Evolutionary conservation across 2,329 filamentous ascomycete species (phyloP), one percentile per base, ranked within the genome.

Genomic region (Tolypocladium tundrense): DNA sequence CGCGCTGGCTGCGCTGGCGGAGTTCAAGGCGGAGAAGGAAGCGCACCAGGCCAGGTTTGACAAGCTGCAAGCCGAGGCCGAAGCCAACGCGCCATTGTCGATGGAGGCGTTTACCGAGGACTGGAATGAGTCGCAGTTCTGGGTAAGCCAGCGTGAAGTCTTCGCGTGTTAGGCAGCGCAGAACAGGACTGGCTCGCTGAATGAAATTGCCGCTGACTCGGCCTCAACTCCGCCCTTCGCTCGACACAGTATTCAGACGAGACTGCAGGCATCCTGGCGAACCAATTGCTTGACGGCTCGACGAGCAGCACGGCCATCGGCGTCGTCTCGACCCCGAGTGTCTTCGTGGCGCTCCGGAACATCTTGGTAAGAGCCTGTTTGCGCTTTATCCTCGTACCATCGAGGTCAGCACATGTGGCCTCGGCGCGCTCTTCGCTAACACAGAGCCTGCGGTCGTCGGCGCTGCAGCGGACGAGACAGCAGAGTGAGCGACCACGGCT

Each of bases 71-170:
- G 74, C 76, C 13, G 76, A 79, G 41, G 83, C 85, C 1, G 86
- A 88, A 67, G 74, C 80, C 53, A 76, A 79, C 35, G 58, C 62
- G 39, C 68, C 70, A 43, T 61, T 81, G 57, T 77, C 74, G 19
- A 93, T 93, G 82, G 83, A 88, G 37, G 76, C 81, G 1, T 94
- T 93, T 66, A 78, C 79, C 1, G 90, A 93, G 72, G 87, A 93
- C 70, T 94, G 90, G 90, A 90, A 92, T 67, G 82, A 87, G 66
- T 88, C 83, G 61, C 89, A 93, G 72, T 94, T 94, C 67, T 94
- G 90, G 89, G 86, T 89, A 76, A 43, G 77, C 68, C 21, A 39
- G 40, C 14, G 43, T 54, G 24, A 14, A 21, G 37, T 27, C 37
- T 16, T 6, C 19, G 27, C 19, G 45, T 33, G 27, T n/a, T 16